These are phyloP conservation scores for Fomitopsis betulina DNA, from an alignment of 1,284 basidiomycete genomes.

Conservation along the genomic window DNA sequence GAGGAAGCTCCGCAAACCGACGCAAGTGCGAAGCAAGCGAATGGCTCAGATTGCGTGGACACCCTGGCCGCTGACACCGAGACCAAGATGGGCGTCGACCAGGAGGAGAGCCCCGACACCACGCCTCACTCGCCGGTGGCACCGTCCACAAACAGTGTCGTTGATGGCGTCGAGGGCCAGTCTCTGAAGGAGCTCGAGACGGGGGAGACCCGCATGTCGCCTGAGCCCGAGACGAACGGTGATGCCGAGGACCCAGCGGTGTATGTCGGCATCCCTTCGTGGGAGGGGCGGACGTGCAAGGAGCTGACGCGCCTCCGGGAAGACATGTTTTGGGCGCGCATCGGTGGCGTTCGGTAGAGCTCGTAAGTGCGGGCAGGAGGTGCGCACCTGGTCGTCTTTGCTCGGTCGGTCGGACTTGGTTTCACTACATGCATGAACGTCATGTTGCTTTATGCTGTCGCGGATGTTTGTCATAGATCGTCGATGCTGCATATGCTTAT, in stretches of 20 bases:
- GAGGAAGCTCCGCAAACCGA: not conserved
- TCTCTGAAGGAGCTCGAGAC: not conserved
- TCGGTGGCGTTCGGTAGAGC: constrained; percentile 54
- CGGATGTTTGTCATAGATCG: no score
- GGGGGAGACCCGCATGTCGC: not conserved
- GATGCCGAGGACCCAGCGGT: constrained; percentile 6
- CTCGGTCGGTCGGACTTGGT: no score
- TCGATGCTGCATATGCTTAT: no score
- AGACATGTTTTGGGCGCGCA: constrained; percentile 86
- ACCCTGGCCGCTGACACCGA: not conserved
- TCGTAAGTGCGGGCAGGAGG: no score
- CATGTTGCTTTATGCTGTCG: no score
- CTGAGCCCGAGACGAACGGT: constrained; percentile 1
- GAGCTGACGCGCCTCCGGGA: constrained; percentile 79
- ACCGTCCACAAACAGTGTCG: constrained; percentile 6
- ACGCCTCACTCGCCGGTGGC: not conserved
- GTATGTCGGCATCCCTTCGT: constrained; percentile 61
- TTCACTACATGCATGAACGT: no score
- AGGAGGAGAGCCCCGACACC: not conserved
- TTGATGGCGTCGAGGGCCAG: constrained; percentile 5
- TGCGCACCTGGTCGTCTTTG: no score
- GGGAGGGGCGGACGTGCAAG: constrained; percentile 91
- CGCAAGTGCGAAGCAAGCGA: not conserved
- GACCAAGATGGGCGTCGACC: not conserved
- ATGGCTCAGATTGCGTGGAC: not conserved